Evolutionary conservation across 805 yeast species (phyloP), one percentile per base, ranked within the genome.

Genomic region (Zygosaccharomyces siamensis): DNA sequence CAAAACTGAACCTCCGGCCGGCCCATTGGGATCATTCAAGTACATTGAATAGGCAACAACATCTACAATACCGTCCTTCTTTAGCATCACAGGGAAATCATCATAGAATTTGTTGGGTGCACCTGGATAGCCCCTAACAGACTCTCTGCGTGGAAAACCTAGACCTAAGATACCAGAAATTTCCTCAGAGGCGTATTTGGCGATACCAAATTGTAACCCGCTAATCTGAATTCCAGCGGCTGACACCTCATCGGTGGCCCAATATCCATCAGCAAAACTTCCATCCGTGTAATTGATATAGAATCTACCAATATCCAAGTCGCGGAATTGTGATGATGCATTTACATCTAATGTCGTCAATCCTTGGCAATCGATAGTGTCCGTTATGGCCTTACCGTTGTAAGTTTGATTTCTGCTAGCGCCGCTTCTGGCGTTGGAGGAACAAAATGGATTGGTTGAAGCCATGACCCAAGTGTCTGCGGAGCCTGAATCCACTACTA

Each of bases 161-260:
- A 84, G 77, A 14, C 89, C 87, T 38, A 84, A 66, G 14, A 85
- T 89, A 36, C 92, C 89, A 27, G 55, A 49, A 5, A 62, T 52
- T 16, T 79, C 66, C 3, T 86, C 78, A 48, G 79, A 77, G 2
- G 84, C 76, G 35, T 65, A 61, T 55, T 77, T 76, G 10, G 82
- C 89, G 23, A 86, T 74, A 8, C 90, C 96, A 63, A 88, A 75
- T 18, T 85, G 79, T 38, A 83, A 67, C 49, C 72, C 66, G 0
- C 70, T 52, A 10, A 86, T 69, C 2, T 72, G 65, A 11, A 69
- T 62, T 37, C 72, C 78, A 41, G 78, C 78, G 46, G 86, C 57
- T 0, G 55, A 44, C 7, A 88, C 71, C 32, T 72, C 70, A 57
- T 88, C 96, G 35, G 68, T 64, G 16, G 86, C 95, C 80, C 82